Conservation (phyloP, 108 stramenopile species). For the Cyclotella sp. region DNA sequence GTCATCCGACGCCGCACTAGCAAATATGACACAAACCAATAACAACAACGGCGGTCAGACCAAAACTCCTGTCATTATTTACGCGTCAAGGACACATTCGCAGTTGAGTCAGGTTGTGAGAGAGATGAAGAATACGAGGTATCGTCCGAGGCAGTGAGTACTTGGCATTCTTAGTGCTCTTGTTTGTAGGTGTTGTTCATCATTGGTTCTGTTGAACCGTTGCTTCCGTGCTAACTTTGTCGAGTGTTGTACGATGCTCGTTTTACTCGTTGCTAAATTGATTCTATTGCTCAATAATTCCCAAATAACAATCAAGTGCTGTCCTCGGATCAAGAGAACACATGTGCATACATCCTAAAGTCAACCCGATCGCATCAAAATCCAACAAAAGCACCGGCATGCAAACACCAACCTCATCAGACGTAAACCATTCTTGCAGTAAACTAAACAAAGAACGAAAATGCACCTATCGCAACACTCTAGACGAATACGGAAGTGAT, state of each 20-base stretch:
- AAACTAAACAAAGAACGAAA: slow-evolving; percentile 82
- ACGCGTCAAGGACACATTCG: slow-evolving; percentile 97
- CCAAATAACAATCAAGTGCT: slow-evolving; percentile 35
- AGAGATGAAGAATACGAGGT: slow-evolving; percentile 92
- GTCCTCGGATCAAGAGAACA: slow-evolving; percentile 96
- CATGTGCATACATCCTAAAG: slow-evolving; percentile 95
- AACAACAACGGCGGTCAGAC: not conserved
- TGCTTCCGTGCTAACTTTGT: too few relatives aligned
- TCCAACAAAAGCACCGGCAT: not conserved
- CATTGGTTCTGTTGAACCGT: too few relatives aligned
- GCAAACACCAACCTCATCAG: slow-evolving; percentile 39
- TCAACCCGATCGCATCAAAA: slow-evolving; percentile 55
- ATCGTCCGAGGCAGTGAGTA: slow-evolving; percentile 81
- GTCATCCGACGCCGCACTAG: not conserved
- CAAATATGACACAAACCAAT: too few relatives aligned
- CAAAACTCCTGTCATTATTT: slow-evolving; percentile 85
- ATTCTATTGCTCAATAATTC: too few relatives aligned
- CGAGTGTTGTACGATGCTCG: too few relatives aligned
- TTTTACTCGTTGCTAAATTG: too few relatives aligned
- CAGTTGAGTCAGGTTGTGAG: slow-evolving; percentile 96
- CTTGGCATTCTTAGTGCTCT: too few relatives aligned
- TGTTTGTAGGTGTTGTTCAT: too few relatives aligned
- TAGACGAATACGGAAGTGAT: slow-evolving; percentile 53
- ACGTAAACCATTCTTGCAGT: slow-evolving; percentile 87
- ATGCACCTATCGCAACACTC: slow-evolving; percentile 76